Percentiles rank a stretch among this genome's conserved stretches.
Conservation (phyloP, 2,329 filamentous ascomycete species). For the Verticillium albo-atrum region DNA sequence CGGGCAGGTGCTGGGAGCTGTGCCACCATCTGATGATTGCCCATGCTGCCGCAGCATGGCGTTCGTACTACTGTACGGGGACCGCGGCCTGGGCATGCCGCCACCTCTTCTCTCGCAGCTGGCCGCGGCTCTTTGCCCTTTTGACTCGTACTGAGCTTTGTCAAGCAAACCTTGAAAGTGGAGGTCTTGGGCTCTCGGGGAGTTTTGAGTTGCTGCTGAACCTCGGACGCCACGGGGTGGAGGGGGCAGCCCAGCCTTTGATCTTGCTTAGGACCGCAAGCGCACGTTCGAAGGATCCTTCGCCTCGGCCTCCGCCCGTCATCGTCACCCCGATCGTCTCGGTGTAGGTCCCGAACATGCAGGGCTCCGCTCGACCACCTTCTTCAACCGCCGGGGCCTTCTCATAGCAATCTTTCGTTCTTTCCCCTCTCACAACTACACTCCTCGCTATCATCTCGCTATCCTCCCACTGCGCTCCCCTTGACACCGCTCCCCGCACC, state of each 20-base stretch:
- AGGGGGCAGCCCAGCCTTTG: background rate
- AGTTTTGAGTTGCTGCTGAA: background rate
- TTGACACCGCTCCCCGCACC: background rate
- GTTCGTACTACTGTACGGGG: background rate
- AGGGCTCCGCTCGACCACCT: background rate
- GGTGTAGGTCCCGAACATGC: background rate
- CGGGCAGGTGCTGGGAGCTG: background rate
- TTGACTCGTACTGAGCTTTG: background rate
- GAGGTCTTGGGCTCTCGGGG: background rate
- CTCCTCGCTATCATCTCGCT: background rate
- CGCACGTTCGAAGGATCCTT: background rate
- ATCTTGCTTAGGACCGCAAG: background rate
- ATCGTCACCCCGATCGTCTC: constrained; percentile 1
- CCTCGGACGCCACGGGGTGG: background rate
- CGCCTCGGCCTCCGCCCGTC: background rate
- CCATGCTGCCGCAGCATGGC: background rate
- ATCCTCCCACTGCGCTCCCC: background rate
- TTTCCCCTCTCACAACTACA: background rate
- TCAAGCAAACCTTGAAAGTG: background rate
- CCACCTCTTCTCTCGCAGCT: background rate
- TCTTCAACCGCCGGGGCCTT: background rate
- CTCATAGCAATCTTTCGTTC: background rate
- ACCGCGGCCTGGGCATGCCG: background rate
- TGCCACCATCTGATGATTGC: background rate
- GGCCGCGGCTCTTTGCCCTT: background rate